These are phyloP conservation scores for Ramaria sp. DNA, from an alignment of 768 basidiomycete genomes.

Conservation along the genomic window DNA sequence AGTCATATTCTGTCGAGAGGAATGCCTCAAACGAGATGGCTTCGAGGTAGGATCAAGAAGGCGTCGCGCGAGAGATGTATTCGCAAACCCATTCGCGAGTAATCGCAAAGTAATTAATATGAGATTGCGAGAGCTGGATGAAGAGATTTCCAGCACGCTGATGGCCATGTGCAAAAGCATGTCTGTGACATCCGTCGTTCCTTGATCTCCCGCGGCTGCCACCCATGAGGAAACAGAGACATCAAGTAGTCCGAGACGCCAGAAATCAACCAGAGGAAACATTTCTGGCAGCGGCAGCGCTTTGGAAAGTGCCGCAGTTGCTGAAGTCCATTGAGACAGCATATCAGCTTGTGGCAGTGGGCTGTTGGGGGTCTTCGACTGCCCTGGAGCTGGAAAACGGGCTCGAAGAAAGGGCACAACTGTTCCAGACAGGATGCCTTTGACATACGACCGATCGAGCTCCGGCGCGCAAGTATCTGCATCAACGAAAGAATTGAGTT, in stretches of 20 bases:
- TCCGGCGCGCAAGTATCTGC: conserved; percentile 20
- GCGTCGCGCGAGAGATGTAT: conserved; percentile 25
- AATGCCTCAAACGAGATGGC: conserved; percentile 16
- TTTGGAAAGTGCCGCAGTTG: conserved; percentile 31
- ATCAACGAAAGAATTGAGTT: conserved; percentile 56
- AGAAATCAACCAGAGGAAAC: conserved; percentile 78
- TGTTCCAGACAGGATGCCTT: conserved; percentile 34
- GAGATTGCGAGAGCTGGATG: conserved; percentile 39
- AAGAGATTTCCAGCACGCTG: conserved; percentile 19
- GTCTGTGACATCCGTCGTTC: conserved; percentile 22
- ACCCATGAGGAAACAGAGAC: conserved; percentile 33
- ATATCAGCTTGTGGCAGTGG: conserved; percentile 23
- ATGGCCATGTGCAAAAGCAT: conserved; percentile 31
- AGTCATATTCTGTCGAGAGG: conserved; percentile 32
- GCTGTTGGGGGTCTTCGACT: conserved; percentile 9
- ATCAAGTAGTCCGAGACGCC: conserved; percentile 70
- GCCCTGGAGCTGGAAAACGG: conserved; percentile 27
- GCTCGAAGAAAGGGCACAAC: conserved; percentile 59
- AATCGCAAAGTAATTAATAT: conserved; percentile 57
- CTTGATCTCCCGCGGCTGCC: conserved; percentile 18
- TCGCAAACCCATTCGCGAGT: conserved; percentile 57
- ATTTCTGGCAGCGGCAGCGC: conserved; percentile 44
- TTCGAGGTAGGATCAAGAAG: conserved; percentile 22
- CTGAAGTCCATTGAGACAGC: conserved; percentile 38
- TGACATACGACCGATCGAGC: conserved; percentile 22